Conservation (phyloP, 129 eudicot genomes). For the Artemisia annua region DNA sequence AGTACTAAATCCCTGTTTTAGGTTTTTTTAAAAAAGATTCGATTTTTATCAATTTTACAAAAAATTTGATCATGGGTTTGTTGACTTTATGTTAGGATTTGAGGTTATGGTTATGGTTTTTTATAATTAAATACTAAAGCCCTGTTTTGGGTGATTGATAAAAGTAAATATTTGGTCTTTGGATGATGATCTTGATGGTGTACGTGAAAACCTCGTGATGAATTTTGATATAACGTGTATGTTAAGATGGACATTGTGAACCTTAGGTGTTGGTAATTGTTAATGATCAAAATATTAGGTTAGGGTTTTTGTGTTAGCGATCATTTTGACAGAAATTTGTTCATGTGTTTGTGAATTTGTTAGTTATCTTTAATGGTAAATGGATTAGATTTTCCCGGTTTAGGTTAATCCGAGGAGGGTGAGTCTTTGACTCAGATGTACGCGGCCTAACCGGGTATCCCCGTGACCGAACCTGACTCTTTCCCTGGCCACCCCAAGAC, state of each 20-base stretch:
- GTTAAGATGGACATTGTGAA: constrained; percentile 19
- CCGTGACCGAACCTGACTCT: no score
- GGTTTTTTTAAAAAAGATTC: background rate
- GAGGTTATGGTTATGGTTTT: no score
- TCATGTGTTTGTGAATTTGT: no score
- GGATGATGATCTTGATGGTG: constrained; percentile 14
- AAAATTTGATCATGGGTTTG: no score
- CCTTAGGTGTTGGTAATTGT: constrained; percentile 12
- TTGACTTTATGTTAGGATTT: no score
- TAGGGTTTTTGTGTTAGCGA: constrained; percentile 22
- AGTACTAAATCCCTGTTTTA: constrained; percentile 23
- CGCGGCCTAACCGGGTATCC: no score
- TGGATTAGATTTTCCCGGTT: background rate
- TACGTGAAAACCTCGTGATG: constrained; percentile 19
- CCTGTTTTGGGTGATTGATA: no score
- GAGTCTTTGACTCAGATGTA: no score
- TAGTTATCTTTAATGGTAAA: background rate
- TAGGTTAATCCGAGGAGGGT: background rate
- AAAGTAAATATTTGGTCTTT: no score
- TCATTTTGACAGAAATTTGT: background rate
- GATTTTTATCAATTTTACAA: background rate
- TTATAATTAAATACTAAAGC: no score
- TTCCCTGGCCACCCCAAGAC: no score
- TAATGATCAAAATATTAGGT: background rate
- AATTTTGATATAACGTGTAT: constrained; percentile 2